Evolutionary conservation across 1,284 basidiomycete species (phyloP), one percentile per base, ranked within the genome.

Genomic region (Marasmius tenuissimus): DNA sequence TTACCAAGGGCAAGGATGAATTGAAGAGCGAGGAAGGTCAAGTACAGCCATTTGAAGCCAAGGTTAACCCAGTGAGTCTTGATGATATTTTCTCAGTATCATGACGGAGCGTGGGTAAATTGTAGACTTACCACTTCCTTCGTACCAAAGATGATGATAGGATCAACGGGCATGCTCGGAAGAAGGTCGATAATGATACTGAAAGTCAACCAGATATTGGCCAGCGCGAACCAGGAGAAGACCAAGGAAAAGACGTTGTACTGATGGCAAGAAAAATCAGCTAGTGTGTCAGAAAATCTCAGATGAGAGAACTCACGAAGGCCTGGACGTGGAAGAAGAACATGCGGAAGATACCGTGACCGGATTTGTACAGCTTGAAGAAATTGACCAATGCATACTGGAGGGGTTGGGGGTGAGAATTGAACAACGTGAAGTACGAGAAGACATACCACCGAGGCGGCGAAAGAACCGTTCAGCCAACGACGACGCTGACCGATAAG

Each of bases 401-500:
- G 4, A 58, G 20, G 18, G 22, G 39, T 42, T 57, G 8, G 42
- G 22, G 16, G 52, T n/a, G 35, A 45, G 27, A 11, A 27, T 2
- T 14, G 34, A 39, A 14, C 18, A 57, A 34, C 11, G 37, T 47
- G 37, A 42, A 27, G 11, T 38, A 38, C 5, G 18, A 8, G 14
- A 55, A 16, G 33, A 84, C 88, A 72, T 73, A 92, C 91, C 61
- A 98, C 91, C 2, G 94, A 96, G 9, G 96, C 97, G 40, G 96
- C 96, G 70, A 98, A 98, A 11, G 94, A 97, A 63, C 97, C 97
- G 71, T 99, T 99, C 69, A 98, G 75, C 97, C 94, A 97, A 67
- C 95, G 89, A 67, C 94, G 91, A 74, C 94, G 92, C 76, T 99
- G 97, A 65, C 94, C 93, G 74, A 98, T 98, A 59, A 99, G 78